Evolutionary conservation across 257 asterid species (phyloP).

Genomic region (Schizonepeta tenuifolia): DNA sequence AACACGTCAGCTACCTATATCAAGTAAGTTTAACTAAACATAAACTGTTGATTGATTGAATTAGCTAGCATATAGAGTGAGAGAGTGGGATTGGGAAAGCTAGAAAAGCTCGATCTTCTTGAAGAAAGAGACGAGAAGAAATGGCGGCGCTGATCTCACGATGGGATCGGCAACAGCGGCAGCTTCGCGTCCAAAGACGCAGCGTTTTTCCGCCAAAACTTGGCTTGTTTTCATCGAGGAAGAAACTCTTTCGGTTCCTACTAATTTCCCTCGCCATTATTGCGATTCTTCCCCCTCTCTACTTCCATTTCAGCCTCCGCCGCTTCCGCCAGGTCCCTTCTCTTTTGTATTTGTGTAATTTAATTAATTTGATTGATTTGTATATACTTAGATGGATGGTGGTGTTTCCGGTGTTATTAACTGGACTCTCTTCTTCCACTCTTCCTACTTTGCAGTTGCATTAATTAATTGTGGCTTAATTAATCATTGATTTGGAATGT

Average conservation of each 20-base stretch:
- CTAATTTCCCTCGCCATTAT: slow-evolving; percentile 67
- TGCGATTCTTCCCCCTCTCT: slow-evolving; percentile 82
- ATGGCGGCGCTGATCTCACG: slow-evolving; percentile 50
- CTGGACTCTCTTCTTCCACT: not conserved
- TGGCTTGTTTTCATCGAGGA: slow-evolving; percentile 45
- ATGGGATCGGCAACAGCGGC: slow-evolving; percentile 66
- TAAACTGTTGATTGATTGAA: not conserved
- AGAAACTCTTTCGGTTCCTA: slow-evolving; percentile 57
- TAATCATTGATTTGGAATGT: not conserved
- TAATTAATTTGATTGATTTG: not conserved
- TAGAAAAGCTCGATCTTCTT: not conserved
- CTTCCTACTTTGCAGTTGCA: not conserved
- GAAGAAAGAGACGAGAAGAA: slow-evolving; percentile 4
- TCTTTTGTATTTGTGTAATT: not conserved
- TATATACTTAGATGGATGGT: not conserved
- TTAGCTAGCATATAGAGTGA: not conserved
- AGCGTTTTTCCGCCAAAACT: slow-evolving; percentile 34
- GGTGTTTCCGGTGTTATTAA: slow-evolving; percentile 19
- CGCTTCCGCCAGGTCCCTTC: slow-evolving; percentile 62
- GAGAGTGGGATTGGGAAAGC: not conserved
- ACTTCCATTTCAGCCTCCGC: slow-evolving; percentile 88
- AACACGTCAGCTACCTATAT: not conserved
- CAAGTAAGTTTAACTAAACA: not conserved
- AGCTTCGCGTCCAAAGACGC: slow-evolving; percentile 48
- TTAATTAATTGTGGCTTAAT: slow-evolving; percentile 1